These are phyloP conservation scores for Chaetomium tenue DNA, from an alignment of 495 filamentous ascomycete species.

Conservation along the genomic window DNA sequence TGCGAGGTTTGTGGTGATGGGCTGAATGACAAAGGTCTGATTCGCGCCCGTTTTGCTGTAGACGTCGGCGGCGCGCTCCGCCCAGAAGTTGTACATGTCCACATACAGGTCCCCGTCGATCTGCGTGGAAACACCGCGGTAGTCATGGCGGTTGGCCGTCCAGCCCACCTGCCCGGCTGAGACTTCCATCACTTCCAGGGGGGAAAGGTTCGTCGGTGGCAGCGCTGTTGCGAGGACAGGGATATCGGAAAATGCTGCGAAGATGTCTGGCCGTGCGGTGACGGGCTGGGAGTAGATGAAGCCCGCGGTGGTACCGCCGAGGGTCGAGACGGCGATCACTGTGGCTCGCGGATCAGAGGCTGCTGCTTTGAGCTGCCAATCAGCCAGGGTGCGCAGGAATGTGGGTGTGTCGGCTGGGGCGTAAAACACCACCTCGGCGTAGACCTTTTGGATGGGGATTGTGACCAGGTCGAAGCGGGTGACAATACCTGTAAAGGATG, in stretches of 20 bases:
- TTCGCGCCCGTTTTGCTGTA: constrained; percentile 28
- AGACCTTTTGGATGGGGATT: constrained; percentile 29
- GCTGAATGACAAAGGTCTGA: constrained; percentile 35
- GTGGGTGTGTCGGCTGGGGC: constrained; percentile 9
- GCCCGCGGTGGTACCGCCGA: too few relatives aligned
- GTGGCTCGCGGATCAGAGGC: too few relatives aligned
- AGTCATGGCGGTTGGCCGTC: constrained; percentile 29
- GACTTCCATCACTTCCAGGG: too few relatives aligned
- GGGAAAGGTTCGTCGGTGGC: too few relatives aligned
- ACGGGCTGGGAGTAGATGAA: too few relatives aligned
- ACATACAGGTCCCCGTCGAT: constrained; percentile 34
- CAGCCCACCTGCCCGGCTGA: too few relatives aligned
- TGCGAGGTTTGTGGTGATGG: constrained; percentile 21
- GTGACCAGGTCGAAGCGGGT: constrained; percentile 43
- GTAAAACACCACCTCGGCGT: constrained; percentile 24
- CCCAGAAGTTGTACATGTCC: constrained; percentile 34
- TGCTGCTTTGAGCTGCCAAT: too few relatives aligned
- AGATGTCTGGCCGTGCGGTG: too few relatives aligned
- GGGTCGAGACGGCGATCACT: too few relatives aligned
- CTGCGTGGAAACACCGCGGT: constrained; percentile 26
- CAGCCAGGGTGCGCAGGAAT: too few relatives aligned
- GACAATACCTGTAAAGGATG: constrained; percentile 36
- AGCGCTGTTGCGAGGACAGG: too few relatives aligned
- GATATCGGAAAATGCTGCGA: too few relatives aligned
- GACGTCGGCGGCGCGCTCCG: constrained; percentile 21